Conservation (phyloP, 768 basidiomycete species). For the Pisolithus sp. region DNA sequence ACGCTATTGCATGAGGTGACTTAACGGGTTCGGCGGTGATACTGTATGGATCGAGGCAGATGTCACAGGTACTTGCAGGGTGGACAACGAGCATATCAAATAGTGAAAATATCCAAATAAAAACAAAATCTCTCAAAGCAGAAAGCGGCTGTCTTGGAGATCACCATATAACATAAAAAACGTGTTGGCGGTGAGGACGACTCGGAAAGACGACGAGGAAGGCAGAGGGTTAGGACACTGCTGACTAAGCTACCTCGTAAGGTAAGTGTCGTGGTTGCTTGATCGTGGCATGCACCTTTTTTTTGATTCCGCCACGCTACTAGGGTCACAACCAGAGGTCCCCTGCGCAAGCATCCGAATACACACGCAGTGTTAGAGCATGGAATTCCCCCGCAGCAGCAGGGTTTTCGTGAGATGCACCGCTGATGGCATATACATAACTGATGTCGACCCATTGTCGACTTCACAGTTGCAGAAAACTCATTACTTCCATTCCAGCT, state of each 20-base stretch:
- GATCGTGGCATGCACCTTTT: not conserved
- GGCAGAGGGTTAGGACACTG: not conserved
- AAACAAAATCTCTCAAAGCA: slow-evolving; percentile 14
- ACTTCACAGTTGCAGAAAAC: too few species aligned
- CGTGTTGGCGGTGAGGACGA: slow-evolving; percentile 21
- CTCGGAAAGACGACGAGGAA: slow-evolving; percentile 14
- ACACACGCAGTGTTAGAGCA: too few species aligned
- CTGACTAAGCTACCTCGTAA: slow-evolving; percentile 20
- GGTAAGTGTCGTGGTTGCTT: slow-evolving; percentile 14
- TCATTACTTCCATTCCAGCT: too few species aligned
- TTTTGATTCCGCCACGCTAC: not conserved
- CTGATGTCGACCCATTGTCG: too few species aligned
- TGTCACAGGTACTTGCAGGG: slow-evolving; percentile 67
- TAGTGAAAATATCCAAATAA: slow-evolving; percentile 13
- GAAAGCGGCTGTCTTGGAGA: slow-evolving; percentile 20
- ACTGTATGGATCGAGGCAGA: slow-evolving; percentile 60
- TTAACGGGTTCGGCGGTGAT: slow-evolving; percentile 42
- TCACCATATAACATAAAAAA: slow-evolving; percentile 29
- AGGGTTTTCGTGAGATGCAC: too few species aligned
- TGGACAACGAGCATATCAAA: slow-evolving; percentile 56
- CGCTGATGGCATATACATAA: too few species aligned
- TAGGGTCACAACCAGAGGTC: not conserved
- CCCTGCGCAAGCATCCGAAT: too few species aligned
- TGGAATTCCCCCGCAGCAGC: too few species aligned
- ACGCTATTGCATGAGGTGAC: slow-evolving; percentile 65